Evolutionary conservation across 768 basidiomycete genomes (phyloP), one percentile per base, ranked within the genome.

Genomic region (Auriscalpium microsporum): DNA sequence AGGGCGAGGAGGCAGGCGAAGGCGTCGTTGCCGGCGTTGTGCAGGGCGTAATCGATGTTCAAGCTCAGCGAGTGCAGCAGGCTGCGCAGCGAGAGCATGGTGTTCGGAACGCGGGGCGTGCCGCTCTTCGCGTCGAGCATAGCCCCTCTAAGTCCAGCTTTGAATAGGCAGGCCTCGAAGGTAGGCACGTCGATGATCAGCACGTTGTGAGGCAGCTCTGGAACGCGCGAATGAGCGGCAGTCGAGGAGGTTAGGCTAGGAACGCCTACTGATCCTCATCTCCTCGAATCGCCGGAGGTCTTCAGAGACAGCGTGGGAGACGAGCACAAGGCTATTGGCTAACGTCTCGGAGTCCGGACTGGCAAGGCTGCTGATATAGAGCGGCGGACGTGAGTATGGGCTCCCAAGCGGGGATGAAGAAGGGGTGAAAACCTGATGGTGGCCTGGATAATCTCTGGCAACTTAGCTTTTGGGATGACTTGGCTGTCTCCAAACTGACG

Each of bases 11-110:
- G 76, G 50, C 73, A 71, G 73, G 86, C 73, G 63, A 87, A 81
- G 4, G 90, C 85, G 58, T 88, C 84, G 66, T 92, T 92, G 13
- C 89, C 89, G n/a, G 89, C 72, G 63, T 90, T 90, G 66, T 86
- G 80, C 56, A 85, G 65, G 13, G 68, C 65, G 55, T 78, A 81
- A 57, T 64, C 64, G 51, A 68, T 44, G 63, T 68, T 65, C 51
- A 76, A 62, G 16, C 77, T 74, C 37, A 87, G 73, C 4, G 86
- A 84, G 53, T 73, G 76, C n/a, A 91, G 67, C 40, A 87, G 68
- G 59, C 75, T 78, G 10, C 79, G 75, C 2, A 91, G 76, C 19
- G 83, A 81, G n/a, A 90, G 77, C 1, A 75, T 73, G 10, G 83
- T 73, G 34, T 77, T 78, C 1, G 73, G 71, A 2, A 67, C 48